These are phyloP conservation scores for Yarrowia keelungensis DNA, from an alignment of 805 yeast genomes.

Conservation along the genomic window DNA sequence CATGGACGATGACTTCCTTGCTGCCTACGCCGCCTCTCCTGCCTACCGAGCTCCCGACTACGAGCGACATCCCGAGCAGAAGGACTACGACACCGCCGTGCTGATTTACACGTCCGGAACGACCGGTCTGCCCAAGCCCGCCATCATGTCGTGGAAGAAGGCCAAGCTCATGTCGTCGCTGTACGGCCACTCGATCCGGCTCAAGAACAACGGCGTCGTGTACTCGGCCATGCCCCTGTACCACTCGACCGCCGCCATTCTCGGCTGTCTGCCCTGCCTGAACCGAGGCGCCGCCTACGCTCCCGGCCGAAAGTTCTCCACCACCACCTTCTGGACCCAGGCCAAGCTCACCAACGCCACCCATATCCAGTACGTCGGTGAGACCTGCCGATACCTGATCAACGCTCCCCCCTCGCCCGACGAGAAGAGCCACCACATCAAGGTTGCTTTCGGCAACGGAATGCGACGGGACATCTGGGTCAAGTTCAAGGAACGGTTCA, in stretches of 20 bases:
- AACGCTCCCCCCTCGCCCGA: conserved; percentile 67
- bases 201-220: conserved; percentile 62
- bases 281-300: conserved; percentile 77
- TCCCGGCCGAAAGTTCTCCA: conserved; percentile 80
- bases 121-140: conserved; percentile 93
- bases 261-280: conserved; percentile 68
- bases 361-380: conserved; percentile 92
- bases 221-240: conserved; percentile 95
- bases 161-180: conserved; percentile 71
- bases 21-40: conserved; percentile 53
- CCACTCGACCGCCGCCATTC: conserved; percentile 90
- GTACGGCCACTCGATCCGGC: conserved; percentile 72
- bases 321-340: conserved; percentile 89
- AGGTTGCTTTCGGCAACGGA: conserved; percentile 89
- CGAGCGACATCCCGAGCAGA: conserved; percentile 62
- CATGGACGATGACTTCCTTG: conserved; percentile 56
- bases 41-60: conserved; percentile 60
- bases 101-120: conserved; percentile 93
- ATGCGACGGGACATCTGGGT: conserved; percentile 88
- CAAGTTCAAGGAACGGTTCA: conserved; percentile 77
- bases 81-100: conserved; percentile 68
- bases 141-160: conserved; percentile 91
- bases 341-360: conserved; percentile 74
- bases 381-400: conserved; percentile 84
- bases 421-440: conserved; percentile 65